A percentile compares a stretch with the other conserved stretches of the same genome.
Evolutionary conservation across 2,329 filamentous ascomycete genomes (phyloP).

Genomic region (Aspergillus hiratsukae): DNA sequence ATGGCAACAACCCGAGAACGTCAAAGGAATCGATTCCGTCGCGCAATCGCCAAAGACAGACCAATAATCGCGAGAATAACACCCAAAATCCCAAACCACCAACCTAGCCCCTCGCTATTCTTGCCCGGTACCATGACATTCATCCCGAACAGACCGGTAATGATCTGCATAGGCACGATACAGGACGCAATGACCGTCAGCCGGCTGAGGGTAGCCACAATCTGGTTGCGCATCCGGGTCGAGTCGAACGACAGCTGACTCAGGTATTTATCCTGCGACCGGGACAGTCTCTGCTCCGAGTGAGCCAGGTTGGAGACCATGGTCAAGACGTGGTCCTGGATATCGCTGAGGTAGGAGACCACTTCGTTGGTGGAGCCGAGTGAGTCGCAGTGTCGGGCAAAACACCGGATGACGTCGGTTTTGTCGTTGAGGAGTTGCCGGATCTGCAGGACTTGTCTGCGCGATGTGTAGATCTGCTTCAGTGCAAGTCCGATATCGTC

Average conservation of each 20-base stretch:
- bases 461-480: slow-evolving; percentile 75
- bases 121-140: slow-evolving; percentile 45
- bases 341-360: slow-evolving; percentile 87
- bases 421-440: slow-evolving; percentile 89
- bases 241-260: slow-evolving; percentile 86
- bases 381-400: slow-evolving; percentile 94
- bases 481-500: slow-evolving; percentile 83
- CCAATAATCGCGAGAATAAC: slow-evolving; percentile 37
- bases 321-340: slow-evolving; percentile 94
- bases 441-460: slow-evolving; percentile 86
- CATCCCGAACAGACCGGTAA: slow-evolving; percentile 58
- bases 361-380: slow-evolving; percentile 88
- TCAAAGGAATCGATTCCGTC: neutral
- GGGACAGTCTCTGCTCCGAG: slow-evolving; percentile 91
- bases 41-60: neutral
- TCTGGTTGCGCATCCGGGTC: slow-evolving; percentile 76
- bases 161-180: slow-evolving; percentile 83
- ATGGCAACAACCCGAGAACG: neutral
- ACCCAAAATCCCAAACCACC: slow-evolving; percentile 48
- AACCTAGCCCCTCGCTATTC: slow-evolving; percentile 29
- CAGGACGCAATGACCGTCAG: slow-evolving; percentile 87
- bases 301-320: slow-evolving; percentile 93
- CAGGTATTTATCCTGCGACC: slow-evolving; percentile 87
- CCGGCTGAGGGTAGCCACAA: slow-evolving; percentile 81
- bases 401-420: slow-evolving; percentile 89